Percentiles rank a stretch among this genome's conserved stretches.
These are phyloP conservation scores for Wallacemonas sp. DNA, from an alignment of 208 protist species.

Conservation along the genomic window DNA sequence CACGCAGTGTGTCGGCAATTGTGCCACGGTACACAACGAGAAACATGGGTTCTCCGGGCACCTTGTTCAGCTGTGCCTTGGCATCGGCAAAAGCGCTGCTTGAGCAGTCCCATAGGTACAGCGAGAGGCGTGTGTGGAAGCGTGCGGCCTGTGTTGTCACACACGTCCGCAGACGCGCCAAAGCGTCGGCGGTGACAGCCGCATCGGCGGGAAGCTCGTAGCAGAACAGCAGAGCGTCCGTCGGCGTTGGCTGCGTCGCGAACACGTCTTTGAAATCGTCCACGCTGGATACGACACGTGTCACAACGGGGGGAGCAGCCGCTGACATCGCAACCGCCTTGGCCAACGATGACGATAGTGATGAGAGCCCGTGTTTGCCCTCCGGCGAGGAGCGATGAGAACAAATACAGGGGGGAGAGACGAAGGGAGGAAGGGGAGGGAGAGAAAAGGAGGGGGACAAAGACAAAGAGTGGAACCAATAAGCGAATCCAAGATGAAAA, in stretches of 20 bases:
- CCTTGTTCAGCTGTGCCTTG: slow-evolving; percentile 60
- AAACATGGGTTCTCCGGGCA: slow-evolving; percentile 44
- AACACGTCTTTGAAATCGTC: slow-evolving; percentile 59
- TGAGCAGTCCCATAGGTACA: slow-evolving; percentile 77
- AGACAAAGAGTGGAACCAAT: no score
- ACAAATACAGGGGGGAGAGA: no score
- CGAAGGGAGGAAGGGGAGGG: no score
- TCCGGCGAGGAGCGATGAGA: no score
- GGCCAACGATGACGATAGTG: no score
- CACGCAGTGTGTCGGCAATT: slow-evolving; percentile 60
- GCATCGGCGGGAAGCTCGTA: slow-evolving; percentile 55
- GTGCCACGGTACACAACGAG: slow-evolving; percentile 46
- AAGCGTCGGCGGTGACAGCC: slow-evolving; percentile 27
- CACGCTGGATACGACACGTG: slow-evolving; percentile 41
- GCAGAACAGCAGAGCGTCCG: slow-evolving; percentile 62
- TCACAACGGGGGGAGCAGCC: no score
- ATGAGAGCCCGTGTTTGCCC: no score
- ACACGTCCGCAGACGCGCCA: slow-evolving; percentile 27
- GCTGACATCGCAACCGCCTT: no score
- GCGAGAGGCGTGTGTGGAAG: slow-evolving; percentile 19
- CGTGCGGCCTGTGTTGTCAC: slow-evolving; percentile 21
- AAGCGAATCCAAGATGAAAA: no score
- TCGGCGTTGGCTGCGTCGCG: neutral
- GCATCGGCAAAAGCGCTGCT: slow-evolving; percentile 43
- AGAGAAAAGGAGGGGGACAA: no score